Evolutionary conservation across 768 basidiomycete species (phyloP).

Genomic region (Auricularia sp.): DNA sequence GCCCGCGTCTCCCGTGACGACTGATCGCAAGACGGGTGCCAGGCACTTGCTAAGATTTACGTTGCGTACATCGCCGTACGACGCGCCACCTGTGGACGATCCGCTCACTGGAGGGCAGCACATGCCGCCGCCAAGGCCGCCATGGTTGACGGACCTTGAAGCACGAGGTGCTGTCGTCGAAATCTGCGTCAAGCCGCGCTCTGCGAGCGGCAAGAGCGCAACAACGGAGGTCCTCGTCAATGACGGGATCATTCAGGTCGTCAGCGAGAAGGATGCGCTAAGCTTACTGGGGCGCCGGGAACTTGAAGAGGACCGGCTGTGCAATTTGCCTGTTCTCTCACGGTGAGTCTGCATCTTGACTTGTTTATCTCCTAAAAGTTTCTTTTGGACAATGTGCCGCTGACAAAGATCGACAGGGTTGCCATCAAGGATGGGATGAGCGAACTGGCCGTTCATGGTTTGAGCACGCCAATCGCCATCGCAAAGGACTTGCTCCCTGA

Average conservation of each 20-base stretch:
- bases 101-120: constrained; percentile 67
- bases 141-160: constrained; percentile 62
- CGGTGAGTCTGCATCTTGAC: constrained; percentile 36
- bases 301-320: constrained; percentile 59
- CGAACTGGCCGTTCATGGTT: background rate
- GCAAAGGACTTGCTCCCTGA: constrained; percentile 3
- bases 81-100: constrained; percentile 65
- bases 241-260: constrained; percentile 34
- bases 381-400: background rate
- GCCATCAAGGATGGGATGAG: background rate
- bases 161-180: constrained; percentile 47
- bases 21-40: constrained; percentile 40
- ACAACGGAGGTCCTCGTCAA: constrained; percentile 26
- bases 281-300: constrained; percentile 47
- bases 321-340: constrained; percentile 56
- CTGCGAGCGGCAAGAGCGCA: constrained; percentile 23
- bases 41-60: constrained; percentile 71
- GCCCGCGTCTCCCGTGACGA: constrained; percentile 73
- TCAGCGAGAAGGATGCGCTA: constrained; percentile 57
- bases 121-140: constrained; percentile 50
- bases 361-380: background rate
- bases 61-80: constrained; percentile 75
- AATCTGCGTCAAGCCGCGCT: constrained; percentile 41
- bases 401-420: background rate
- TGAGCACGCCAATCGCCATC: background rate